Conservation (phyloP, 768 basidiomycete species). For the Hygrophoropsis aurantiaca region DNA sequence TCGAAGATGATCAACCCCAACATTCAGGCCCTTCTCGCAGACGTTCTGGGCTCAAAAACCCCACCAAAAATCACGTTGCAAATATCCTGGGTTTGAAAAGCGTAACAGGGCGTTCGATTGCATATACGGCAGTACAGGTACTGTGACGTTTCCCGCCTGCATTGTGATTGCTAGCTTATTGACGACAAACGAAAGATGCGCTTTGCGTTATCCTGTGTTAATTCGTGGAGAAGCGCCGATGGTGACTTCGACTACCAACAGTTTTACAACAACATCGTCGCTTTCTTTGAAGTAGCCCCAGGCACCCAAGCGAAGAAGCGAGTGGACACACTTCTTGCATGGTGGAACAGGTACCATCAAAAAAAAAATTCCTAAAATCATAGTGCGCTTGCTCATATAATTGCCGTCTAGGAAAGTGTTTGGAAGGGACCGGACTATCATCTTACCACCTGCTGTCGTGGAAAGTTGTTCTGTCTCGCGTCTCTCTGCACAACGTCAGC, state of each 20-base stretch:
- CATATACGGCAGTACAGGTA: constrained; percentile 22
- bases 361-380: too few relatives aligned
- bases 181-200: constrained; percentile 8
- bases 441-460: too few relatives aligned
- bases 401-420: too few relatives aligned
- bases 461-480: too few relatives aligned
- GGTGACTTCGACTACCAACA: constrained; percentile 17
- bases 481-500: too few relatives aligned
- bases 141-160: background rate
- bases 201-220: constrained; percentile 12
- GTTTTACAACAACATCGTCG: constrained; percentile 25
- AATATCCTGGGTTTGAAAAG: background rate
- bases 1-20: background rate
- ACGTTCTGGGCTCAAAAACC: background rate
- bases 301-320: background rate
- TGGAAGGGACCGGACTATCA: too few relatives aligned
- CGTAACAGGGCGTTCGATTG: constrained; percentile 16
- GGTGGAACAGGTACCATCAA: constrained; percentile 3
- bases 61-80: background rate
- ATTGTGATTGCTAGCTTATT: background rate
- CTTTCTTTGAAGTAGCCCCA: constrained; percentile 22
- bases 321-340: background rate
- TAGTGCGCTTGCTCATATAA: too few relatives aligned
- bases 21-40: background rate
- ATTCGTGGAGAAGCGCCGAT: constrained; percentile 9